Base-by-base conservation (phyloP, 2,329 filamentous ascomycete genomes). In the Dryadomyces sulphureus region DNA sequence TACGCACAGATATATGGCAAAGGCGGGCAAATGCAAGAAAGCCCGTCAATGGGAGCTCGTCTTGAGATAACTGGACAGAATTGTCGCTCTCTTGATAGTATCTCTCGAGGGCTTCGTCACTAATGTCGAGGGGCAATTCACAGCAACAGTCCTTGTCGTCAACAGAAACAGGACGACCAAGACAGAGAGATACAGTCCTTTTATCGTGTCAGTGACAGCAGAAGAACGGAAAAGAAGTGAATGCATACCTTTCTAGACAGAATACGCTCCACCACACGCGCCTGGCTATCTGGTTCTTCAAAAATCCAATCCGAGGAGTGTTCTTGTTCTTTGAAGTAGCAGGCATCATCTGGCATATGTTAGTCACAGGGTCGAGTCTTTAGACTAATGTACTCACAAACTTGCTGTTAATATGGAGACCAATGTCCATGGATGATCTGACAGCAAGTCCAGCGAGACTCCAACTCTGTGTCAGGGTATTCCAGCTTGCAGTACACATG, bases 231-330 rank as follows among this genome's bases (percentile, higher is more conserved):
- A 14, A 27, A 9, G 7, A 38, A 7, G 45, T n/a, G 24, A 17
- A 8, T 9, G 2, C 21, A 2, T 52, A 58, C 56, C 55, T 49
- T 24, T 59, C 57, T 2, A 59, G 51, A 30, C 52, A 53, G 35
- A 56, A 59, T 5, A 59, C 49, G 19, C 54, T 55, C 57, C 57
- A 59, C 57, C 57, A 59, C n/a, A 55, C 47, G 11, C 57, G 52
- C 5, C 55, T 48, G 2, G 54, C 56, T 20, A 59, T 50, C 45
- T 57, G 51, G 20, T 43, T 35, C 17, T 45, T 46, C 4, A 57
- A 34, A 14, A 48, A 41, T 3, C 51, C 49, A 8, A 21, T 11
- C 11, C 14, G 17, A 16, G n/a, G n/a, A n/a, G 17, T 21, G 24
- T 4, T 9, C 3, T 27, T 34, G 1, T 20, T 16, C 5, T 17